Percentiles rank a stretch among this genome's conserved stretches.
Evolutionary conservation across 176 grass and related monocot species (phyloP).

Genomic region (Panicum miliaceum): DNA sequence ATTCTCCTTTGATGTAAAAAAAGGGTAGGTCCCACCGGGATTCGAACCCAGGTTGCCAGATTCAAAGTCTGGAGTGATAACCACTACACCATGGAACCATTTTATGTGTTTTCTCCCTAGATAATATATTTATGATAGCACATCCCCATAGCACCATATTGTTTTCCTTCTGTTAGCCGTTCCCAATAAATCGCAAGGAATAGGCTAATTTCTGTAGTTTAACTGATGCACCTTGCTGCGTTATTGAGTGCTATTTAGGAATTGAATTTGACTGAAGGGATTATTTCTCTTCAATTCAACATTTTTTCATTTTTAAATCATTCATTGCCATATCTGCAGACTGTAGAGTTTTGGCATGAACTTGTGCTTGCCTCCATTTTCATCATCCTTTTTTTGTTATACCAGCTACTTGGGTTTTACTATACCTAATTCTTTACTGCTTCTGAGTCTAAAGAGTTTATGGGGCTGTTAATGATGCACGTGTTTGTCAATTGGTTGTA

Average conservation of each 20-base stretch:
- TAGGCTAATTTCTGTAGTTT: background rate
- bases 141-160: background rate
- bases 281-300: background rate
- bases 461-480: too few relatives aligned
- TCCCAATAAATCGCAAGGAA: background rate
- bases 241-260: background rate
- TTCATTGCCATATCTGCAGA: background rate
- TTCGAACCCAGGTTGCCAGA: constrained; percentile 91
- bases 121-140: background rate
- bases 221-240: background rate
- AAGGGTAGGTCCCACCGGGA: constrained; percentile 67
- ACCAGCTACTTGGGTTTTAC: background rate
- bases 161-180: background rate
- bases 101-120: background rate
- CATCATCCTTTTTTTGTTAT: background rate
- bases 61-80: constrained; percentile 97
- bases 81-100: constrained; percentile 86
- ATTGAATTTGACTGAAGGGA: background rate
- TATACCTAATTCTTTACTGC: background rate
- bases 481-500: background rate
- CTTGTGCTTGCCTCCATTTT: background rate
- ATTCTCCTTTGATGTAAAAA: background rate
- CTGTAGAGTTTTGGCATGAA: background rate
- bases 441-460: background rate
- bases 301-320: background rate